A percentile compares a stretch with the other conserved stretches of the same genome.
These are phyloP conservation scores for Colletotrichum kahawae DNA, from an alignment of 2,329 filamentous ascomycete species.

Conservation along the genomic window DNA sequence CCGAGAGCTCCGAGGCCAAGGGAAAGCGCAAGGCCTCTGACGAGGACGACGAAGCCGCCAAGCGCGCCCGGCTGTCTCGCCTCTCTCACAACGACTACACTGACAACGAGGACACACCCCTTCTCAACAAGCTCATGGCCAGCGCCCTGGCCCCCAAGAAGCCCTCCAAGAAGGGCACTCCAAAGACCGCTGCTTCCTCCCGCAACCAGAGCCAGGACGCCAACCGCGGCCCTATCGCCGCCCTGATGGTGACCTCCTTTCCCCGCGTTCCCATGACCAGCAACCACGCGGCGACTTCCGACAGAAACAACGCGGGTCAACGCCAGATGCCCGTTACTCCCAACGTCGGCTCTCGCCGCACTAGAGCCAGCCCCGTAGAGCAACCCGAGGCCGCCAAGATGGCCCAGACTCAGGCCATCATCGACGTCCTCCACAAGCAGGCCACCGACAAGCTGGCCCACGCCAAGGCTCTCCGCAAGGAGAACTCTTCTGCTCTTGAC, in stretches of 20 bases:
- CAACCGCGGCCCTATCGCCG: neutral
- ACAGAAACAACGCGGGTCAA: neutral
- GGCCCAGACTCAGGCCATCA: neutral
- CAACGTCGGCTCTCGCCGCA: neutral
- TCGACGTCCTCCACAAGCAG: neutral
- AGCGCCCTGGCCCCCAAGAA: neutral
- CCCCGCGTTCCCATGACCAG: neutral
- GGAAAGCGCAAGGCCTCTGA: neutral
- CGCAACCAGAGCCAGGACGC: neutral
- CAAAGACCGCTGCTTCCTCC: neutral
- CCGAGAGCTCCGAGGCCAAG: neutral
- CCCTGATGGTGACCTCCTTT: neutral
- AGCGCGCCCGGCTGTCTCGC: neutral
- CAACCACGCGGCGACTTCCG: neutral
- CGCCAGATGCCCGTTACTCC: neutral
- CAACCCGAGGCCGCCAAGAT: neutral
- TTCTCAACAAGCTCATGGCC: neutral
- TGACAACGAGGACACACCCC: neutral
- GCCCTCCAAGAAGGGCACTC: neutral
- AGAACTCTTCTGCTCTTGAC: neutral
- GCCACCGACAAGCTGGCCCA: slow-evolving; percentile 4
- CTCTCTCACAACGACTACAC: neutral
- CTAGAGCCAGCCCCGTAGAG: neutral
- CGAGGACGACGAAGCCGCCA: neutral
- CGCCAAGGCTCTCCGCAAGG: neutral